These are phyloP conservation scores for Lasiosphaeria ovina DNA, from an alignment of 495 filamentous ascomycete species.

Conservation along the genomic window DNA sequence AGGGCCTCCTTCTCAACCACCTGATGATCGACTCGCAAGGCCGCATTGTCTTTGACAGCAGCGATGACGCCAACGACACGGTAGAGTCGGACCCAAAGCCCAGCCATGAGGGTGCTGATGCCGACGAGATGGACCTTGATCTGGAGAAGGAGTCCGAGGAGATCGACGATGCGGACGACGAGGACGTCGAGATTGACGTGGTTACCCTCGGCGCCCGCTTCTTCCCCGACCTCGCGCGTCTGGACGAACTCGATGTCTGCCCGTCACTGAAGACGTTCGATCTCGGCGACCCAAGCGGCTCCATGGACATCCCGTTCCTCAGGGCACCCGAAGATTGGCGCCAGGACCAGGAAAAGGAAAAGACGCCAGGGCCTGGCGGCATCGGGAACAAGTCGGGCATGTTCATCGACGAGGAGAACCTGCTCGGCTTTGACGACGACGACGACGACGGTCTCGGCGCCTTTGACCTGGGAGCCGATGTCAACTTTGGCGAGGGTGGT, in stretches of 20 bases:
- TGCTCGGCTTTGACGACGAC: slow-evolving; percentile 73
- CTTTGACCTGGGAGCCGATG: slow-evolving; percentile 68
- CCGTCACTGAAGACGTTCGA: slow-evolving; percentile 92
- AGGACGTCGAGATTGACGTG: slow-evolving; percentile 72
- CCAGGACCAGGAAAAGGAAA: slow-evolving; percentile 59
- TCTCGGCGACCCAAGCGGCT: slow-evolving; percentile 78
- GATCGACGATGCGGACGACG: slow-evolving; percentile 44
- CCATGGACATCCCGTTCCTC: slow-evolving; percentile 86
- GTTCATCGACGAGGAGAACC: slow-evolving; percentile 80
- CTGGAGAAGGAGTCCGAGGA: slow-evolving; percentile 24
- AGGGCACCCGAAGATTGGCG: slow-evolving; percentile 85
- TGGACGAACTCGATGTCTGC: slow-evolving; percentile 90
- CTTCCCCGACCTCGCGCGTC: slow-evolving; percentile 74
- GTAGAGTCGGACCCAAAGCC: slow-evolving; percentile 38
- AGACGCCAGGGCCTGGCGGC: slow-evolving; percentile 46
- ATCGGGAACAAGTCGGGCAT: slow-evolving; percentile 71
- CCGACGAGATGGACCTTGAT: slow-evolving; percentile 37
- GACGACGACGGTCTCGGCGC: slow-evolving; percentile 67
- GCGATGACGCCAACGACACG: slow-evolving; percentile 77
- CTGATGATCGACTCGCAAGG: slow-evolving; percentile 88
- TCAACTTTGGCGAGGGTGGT: slow-evolving; percentile 72
- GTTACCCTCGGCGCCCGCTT: slow-evolving; percentile 69
- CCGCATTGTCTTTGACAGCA: slow-evolving; percentile 96
- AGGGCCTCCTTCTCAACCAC: slow-evolving; percentile 92
- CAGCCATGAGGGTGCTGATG: slow-evolving; percentile 42